A percentile compares a stretch with the other conserved stretches of the same genome.
Evolutionary conservation across 148 eudicot genomes (phyloP).

Genomic region (Hydrangea macrophylla): DNA sequence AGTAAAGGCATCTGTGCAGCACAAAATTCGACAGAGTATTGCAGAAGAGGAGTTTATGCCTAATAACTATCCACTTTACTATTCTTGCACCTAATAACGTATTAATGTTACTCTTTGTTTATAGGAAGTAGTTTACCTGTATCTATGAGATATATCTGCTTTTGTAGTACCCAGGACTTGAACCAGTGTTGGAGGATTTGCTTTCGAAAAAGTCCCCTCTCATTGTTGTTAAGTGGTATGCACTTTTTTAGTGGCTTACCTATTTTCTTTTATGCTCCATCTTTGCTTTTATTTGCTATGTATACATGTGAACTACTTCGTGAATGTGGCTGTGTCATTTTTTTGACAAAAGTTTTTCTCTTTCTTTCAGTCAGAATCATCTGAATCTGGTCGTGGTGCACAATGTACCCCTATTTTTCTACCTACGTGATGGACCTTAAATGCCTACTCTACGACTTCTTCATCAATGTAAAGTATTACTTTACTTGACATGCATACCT

Average conservation of each 20-base stretch:
- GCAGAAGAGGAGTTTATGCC: slow-evolving; percentile 68
- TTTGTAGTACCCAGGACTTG: slow-evolving; percentile 94
- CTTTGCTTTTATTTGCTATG: not conserved
- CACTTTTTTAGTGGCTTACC: slow-evolving; percentile 1
- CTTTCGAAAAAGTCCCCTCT: slow-evolving; percentile 95
- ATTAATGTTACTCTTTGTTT: slow-evolving; percentile 6
- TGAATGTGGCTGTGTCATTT: not conserved
- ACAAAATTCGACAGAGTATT: slow-evolving; percentile 85
- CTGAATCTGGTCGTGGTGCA: slow-evolving; percentile 88
- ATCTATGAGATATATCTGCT: slow-evolving; percentile 5
- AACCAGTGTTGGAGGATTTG: slow-evolving; percentile 89
- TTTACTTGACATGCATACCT: not conserved
- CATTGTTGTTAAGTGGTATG: slow-evolving; percentile 88
- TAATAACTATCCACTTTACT: not conserved
- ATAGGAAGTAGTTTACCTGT: not conserved
- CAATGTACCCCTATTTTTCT: slow-evolving; percentile 89
- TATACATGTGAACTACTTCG: not conserved
- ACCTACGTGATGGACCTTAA: slow-evolving; percentile 96
- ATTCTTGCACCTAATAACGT: not conserved
- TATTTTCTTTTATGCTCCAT: not conserved
- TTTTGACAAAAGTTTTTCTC: slow-evolving; percentile 17
- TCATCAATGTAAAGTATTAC: slow-evolving; percentile 74
- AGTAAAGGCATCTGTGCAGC: slow-evolving; percentile 95
- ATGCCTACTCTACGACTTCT: slow-evolving; percentile 98
- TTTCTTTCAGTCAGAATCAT: slow-evolving; percentile 77